phyloP scores from a whole-genome alignment of 768 basidiomycete genomes.

The Tremella yokohamensis region DNA sequence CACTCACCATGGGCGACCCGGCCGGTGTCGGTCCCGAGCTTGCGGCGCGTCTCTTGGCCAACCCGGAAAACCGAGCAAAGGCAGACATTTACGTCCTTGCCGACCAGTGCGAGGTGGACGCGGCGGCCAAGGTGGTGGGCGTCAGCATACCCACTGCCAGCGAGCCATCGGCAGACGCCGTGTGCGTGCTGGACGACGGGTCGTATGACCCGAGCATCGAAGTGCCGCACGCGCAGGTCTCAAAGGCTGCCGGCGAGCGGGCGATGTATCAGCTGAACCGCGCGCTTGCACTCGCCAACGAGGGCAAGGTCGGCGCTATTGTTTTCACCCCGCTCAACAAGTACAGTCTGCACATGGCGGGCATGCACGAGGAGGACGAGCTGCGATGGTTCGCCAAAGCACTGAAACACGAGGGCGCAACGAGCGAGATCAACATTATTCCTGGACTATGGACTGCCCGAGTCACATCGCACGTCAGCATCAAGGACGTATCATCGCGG shows the following conservation, averaged over 20 bases:
- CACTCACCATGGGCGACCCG: conserved; percentile 6
- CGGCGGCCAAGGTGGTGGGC: conserved; percentile 2
- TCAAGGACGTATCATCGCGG: conserved; percentile 9
- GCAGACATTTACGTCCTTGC: conserved; percentile 12
- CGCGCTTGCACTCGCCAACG: conserved; percentile 5
- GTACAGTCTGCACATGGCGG: conserved; percentile 10
- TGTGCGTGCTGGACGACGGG: conserved; percentile 7
- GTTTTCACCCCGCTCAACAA: conserved; percentile 13
- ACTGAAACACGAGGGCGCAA: not conserved
- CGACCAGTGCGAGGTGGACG: conserved; percentile 5
- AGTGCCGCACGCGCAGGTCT: not conserved
- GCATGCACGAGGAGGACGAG: conserved; percentile 16
- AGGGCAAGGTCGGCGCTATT: conserved; percentile 6
- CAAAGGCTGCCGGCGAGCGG: conserved; percentile 8
- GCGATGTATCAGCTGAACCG: conserved; percentile 7
- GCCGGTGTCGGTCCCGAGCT: conserved; percentile 13
- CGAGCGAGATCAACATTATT: conserved; percentile 13
- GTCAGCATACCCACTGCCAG: not conserved
- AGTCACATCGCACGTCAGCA: conserved; percentile 10
- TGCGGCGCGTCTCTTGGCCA: conserved; percentile 6
- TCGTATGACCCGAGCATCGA: not conserved
- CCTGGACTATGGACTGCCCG: conserved; percentile 8
- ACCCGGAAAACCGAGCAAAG: conserved; percentile 4
- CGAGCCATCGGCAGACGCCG: not conserved
- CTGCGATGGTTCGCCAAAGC: conserved; percentile 12